A percentile compares a stretch with the other conserved stretches of the same genome.
Conservation (phyloP, 73 alveolate species). For the Breviolum minutum region DNA sequence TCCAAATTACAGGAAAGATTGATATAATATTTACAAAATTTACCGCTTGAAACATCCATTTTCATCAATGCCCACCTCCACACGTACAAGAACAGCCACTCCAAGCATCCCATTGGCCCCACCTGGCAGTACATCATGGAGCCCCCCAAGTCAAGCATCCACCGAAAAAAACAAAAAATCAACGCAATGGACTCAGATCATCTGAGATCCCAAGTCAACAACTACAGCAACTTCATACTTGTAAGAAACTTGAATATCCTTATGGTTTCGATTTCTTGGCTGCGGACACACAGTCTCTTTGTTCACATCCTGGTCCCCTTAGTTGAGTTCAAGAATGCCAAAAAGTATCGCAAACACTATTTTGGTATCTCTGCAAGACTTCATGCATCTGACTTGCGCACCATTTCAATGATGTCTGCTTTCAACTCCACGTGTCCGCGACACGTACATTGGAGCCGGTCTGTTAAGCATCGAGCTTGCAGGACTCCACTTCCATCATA, state of each 20-base stretch:
- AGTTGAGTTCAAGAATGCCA: not conserved
- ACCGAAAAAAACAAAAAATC: no score
- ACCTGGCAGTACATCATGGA: not conserved
- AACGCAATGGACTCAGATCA: not conserved
- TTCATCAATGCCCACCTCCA: not conserved
- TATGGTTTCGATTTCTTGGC: not conserved
- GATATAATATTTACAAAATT: no score
- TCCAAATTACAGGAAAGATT: no score
- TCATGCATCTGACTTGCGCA: no score
- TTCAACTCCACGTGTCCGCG: no score
- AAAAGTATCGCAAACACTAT: not conserved
- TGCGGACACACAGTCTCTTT: conserved; percentile 22
- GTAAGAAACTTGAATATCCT: no score
- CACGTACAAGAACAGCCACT: conserved; percentile 72
- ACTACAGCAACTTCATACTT: no score
- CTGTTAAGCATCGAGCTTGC: not conserved
- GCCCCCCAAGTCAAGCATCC: not conserved
- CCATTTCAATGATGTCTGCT: no score
- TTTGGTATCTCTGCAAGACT: no score
- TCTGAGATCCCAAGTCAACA: not conserved
- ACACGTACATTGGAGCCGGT: not conserved
- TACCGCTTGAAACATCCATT: no score
- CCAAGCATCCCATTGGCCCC: conserved; percentile 78
- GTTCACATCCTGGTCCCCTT: conserved; percentile 67
- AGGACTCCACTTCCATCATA: conserved; percentile 67